Evolutionary conservation across 2,329 filamentous ascomycete species (phyloP).

Genomic region (Coleophoma crateriformis): DNA sequence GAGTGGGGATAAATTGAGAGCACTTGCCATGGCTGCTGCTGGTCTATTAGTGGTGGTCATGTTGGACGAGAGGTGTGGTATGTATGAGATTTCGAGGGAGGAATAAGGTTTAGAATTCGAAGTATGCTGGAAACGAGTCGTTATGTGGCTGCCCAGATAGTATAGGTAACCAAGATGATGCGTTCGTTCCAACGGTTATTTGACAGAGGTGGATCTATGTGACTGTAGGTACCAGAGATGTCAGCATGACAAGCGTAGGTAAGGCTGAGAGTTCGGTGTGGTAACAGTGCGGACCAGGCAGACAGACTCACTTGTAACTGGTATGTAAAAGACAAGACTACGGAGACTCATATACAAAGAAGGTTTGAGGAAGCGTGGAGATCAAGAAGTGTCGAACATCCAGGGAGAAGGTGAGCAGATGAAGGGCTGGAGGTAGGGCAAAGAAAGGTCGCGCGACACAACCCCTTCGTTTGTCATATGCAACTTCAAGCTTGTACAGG

Average conservation of each 20-base stretch:
- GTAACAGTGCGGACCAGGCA: slow-evolving; percentile 17
- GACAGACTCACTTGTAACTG: slow-evolving; percentile 21
- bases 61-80: slow-evolving; percentile 9
- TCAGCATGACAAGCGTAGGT: slow-evolving; percentile 23
- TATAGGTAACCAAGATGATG: slow-evolving; percentile 15
- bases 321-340: slow-evolving; percentile 25
- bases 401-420: slow-evolving; percentile 21
- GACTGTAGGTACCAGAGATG: slow-evolving; percentile 22
- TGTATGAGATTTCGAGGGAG: slow-evolving; percentile 24
- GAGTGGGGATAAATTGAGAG: slow-evolving; percentile 29
- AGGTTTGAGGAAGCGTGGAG: slow-evolving; percentile 12
- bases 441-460: slow-evolving; percentile 27
- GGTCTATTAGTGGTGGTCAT: slow-evolving; percentile 29
- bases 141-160: slow-evolving; percentile 10
- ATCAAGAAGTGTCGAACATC: slow-evolving; percentile 23
- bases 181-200: slow-evolving; percentile 20
- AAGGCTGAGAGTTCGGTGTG: slow-evolving; percentile 23
- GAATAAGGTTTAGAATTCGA: slow-evolving; percentile 5
- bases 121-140: slow-evolving; percentile 13
- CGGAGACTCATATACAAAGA: slow-evolving; percentile 27
- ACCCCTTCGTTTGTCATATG: slow-evolving; percentile 30
- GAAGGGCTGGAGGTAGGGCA: slow-evolving; percentile 22
- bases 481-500: slow-evolving; percentile 11
- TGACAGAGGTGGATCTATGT: slow-evolving; percentile 27
- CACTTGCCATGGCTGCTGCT: slow-evolving; percentile 28